Evolutionary conservation across 495 filamentous ascomycete genomes (phyloP), one percentile per base, ranked within the genome.

Genomic region (Clohesyomyces aquaticus): DNA sequence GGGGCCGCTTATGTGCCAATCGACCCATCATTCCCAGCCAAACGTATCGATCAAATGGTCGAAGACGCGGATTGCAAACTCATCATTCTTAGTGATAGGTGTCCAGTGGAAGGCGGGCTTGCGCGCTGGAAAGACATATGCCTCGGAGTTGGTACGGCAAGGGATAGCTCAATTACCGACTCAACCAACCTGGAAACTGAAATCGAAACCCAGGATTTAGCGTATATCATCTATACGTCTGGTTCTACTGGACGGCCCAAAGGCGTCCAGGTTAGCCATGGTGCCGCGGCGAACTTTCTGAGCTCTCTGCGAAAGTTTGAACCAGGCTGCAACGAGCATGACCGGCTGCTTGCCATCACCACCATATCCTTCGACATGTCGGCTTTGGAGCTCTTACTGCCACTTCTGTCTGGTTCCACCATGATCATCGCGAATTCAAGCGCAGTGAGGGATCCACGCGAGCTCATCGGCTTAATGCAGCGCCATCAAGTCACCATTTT

Each of bases 251-350:
- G 64, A 6, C 29, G 16, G 59, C 64, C 64, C 47, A 67, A 67
- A 28, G 63, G 63, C 4, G 82, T 84, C 4, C 68, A 77, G 4
- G 72, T 84, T 1, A 73, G 72, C 2, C 83, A 86, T 54, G 63
- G 68, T 54, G 79, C 77, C 18, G 70, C 79, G 1, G 77, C 76
- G 51, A 82, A 72, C 38, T 49, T 70, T 14, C 64, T 72, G 16
- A 19, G 41, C 25, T 65, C 67, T 32, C 25, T 65, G 61, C 55
- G n/a, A n/a, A n/a, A 52, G 43, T 29, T 19, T 55, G 55, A 59
- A 25, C 61, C 61, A 48, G 61, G 61, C 21, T 65, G 61, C 43
- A 51, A 11, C 46, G 55, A 50, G n/a, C 16, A 6, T 12, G 61
- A 65, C 22, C 55, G 61, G 8, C 55, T 65, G 38, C 38, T 65